Evolutionary conservation across 371 early-diverging fungal species (phyloP), one percentile per base, ranked within the genome.

Genomic region (Umbelopsis sp.): DNA sequence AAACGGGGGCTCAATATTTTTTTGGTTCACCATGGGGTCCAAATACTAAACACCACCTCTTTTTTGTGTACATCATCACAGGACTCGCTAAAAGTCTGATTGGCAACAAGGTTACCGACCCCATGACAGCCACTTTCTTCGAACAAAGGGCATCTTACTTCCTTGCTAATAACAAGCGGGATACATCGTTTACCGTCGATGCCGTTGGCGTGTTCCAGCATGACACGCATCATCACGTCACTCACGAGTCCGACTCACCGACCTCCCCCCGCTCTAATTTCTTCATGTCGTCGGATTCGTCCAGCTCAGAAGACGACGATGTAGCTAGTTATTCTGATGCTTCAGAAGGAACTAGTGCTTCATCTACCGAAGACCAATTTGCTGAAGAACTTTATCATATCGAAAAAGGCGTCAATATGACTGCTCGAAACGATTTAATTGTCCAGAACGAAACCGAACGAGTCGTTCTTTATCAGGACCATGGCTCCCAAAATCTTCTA

Each of bases 141-240:
- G 74, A 76, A 52, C 72, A 74, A 46, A 68, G 76, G 9, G 71
- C 72, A 20, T 65, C 67, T 22, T 66, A 69, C 24, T 80, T 80
- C 67, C 68, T 80, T 25, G 72, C 80, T n/a, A 65, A 37, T 22
- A 68, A 73, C 16, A 62, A 69, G 41, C 53, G 50, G n/a, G 63
- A 63, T 32, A 51, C 64, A 12, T 4, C 16, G 6, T 66, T 80
- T n/a, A 66, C 67, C 4, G 67, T 76, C 16, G 74, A 70, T 1
- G 69, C 69, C 16, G 38, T 74, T 0, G 80, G 75, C 51, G 46
- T 57, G n/a, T 52, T 38, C 50, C 41, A 44, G 20, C 52, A 38
- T 45, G 66, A 48, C 38, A 66, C 65, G 6, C 37, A 41, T 41
- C 57, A 37, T 18, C 29, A 44, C 11, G 50, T 24, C 50, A 45